phyloP scores from a whole-genome alignment of 805 yeast species.

The Barnettozyma siamensis region DNA sequence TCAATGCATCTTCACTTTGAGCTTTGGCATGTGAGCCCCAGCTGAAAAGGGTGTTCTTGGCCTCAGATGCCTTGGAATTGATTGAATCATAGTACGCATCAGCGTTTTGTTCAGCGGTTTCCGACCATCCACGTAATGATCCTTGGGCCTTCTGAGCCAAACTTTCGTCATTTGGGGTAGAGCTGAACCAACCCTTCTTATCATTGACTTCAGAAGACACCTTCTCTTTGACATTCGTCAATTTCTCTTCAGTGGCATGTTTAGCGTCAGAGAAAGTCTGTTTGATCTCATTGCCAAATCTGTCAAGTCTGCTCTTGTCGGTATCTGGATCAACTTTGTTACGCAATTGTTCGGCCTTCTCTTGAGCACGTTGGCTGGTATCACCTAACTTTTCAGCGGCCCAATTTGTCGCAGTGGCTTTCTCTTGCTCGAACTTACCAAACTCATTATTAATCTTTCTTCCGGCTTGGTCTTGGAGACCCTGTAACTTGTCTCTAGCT shows the following conservation, averaged over 20 bases:
- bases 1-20: conserved; percentile 12
- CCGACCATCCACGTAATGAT: conserved; percentile 42
- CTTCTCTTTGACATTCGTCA: conserved; percentile 11
- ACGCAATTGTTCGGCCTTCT: conserved; percentile 16
- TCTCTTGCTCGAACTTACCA: conserved; percentile 12
- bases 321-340: conserved; percentile 13
- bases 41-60: conserved; percentile 12
- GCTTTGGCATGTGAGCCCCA: conserved; percentile 16
- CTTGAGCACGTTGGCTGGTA: conserved; percentile 14
- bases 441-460: conserved; percentile 16
- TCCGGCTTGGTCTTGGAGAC: conserved; percentile 16
- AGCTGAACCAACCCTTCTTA: conserved; percentile 10
- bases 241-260: conserved; percentile 14
- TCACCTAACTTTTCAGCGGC: conserved; percentile 17
- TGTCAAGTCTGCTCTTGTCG: conserved; percentile 12
- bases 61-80: conserved; percentile 7
- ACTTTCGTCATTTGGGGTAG: conserved; percentile 24
- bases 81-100: conserved; percentile 22
- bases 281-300: conserved; percentile 13
- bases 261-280: conserved; percentile 17
- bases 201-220: conserved; percentile 9
- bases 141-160: conserved; percentile 28
- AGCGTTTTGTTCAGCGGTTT: conserved; percentile 31
- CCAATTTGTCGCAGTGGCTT: conserved; percentile 17
- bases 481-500: conserved; percentile 14